These are phyloP conservation scores for Alloteropsis semialata DNA, from an alignment of 176 grass and related monocot species.

Conservation along the genomic window DNA sequence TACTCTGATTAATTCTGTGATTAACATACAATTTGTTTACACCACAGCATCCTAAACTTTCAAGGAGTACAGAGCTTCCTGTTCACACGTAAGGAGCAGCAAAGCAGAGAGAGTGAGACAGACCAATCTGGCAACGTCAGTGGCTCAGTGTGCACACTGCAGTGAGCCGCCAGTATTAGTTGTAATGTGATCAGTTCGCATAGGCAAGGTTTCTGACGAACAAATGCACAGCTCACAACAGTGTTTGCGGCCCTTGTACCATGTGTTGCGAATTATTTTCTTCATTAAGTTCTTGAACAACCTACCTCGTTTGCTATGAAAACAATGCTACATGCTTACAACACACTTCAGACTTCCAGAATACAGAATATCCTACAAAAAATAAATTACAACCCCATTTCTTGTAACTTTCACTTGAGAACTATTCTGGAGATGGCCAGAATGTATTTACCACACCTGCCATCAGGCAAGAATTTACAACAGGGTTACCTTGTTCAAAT, in stretches of 20 bases:
- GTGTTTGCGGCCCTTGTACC: background rate
- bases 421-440: constrained; percentile 3
- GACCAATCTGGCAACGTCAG: background rate
- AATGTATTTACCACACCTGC: constrained; percentile 14
- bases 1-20: background rate
- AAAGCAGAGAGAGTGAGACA: background rate
- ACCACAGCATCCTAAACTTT: background rate
- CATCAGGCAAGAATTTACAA: constrained; percentile 12
- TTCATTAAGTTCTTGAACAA: constrained; percentile 4
- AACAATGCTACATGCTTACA: constrained; percentile 11
- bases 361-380: constrained; percentile 7
- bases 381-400: background rate
- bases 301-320: background rate
- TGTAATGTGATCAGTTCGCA: background rate
- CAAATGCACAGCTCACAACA: background rate
- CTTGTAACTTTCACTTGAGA: background rate
- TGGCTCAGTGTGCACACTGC: background rate
- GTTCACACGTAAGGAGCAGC: constrained; percentile 3
- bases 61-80: background rate
- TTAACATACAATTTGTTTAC: background rate
- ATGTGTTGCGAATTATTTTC: background rate
- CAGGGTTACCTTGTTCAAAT: constrained; percentile 29
- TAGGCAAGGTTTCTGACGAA: background rate
- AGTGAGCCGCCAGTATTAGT: background rate
- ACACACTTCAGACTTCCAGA: background rate